phyloP scores from a whole-genome alignment of 2,329 filamentous ascomycete genomes.

The Aschersonia sp. region DNA sequence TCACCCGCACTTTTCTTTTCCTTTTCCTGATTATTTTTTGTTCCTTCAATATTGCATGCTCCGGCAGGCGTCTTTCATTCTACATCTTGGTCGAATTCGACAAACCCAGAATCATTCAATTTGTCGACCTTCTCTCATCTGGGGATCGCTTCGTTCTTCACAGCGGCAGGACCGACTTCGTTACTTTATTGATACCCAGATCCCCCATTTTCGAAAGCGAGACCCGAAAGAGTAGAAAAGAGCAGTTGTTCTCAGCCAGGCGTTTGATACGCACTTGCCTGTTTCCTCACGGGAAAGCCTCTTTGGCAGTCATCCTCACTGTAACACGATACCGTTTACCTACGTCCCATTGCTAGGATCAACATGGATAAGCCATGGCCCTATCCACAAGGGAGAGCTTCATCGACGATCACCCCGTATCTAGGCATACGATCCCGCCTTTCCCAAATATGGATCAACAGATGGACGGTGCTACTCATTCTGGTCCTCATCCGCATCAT shows the following conservation, averaged over 20 bases:
- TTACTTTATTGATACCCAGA: neutral
- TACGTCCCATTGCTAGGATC: neutral
- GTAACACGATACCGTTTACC: too few species aligned
- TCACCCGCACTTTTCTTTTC: neutral
- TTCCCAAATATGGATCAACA: conserved; percentile 94
- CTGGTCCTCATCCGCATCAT: conserved; percentile 74
- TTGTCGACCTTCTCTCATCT: neutral
- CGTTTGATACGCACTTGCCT: too few species aligned
- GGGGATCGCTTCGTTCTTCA: neutral
- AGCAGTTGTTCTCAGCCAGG: neutral
- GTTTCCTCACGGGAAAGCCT: too few species aligned
- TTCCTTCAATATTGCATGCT: neutral
- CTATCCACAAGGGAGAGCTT: neutral
- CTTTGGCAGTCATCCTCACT: too few species aligned
- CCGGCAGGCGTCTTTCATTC: neutral
- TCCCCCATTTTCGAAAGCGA: neutral
- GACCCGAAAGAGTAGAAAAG: conserved; percentile 8
- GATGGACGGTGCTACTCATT: conserved; percentile 83
- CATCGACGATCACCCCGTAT: conserved; percentile 52
- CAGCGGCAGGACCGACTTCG: neutral
- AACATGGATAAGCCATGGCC: neutral
- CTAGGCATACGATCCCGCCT: conserved; percentile 78
- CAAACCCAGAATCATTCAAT: neutral
- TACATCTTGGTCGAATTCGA: too few species aligned
- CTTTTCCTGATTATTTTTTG: neutral